Evolutionary conservation across 1,284 basidiomycete genomes (phyloP).

Genomic region (Boletus sp.): DNA sequence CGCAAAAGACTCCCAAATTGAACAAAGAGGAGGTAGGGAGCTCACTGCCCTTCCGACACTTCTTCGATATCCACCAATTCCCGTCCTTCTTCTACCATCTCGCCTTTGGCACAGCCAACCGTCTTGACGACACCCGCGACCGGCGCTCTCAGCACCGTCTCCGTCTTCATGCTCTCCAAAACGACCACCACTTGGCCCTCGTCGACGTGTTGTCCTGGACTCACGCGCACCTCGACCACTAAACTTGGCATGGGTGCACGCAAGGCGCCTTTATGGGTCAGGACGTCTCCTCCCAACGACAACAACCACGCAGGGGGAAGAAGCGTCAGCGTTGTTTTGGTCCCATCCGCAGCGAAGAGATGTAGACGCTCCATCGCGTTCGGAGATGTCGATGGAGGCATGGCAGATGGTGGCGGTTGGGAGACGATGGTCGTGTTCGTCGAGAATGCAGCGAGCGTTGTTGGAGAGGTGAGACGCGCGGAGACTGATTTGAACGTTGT

Average conservation of each 20-base stretch:
- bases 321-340: constrained; percentile 61
- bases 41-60: constrained; percentile 6
- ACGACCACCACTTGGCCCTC: constrained; percentile 82
- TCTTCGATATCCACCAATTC: constrained; percentile 73
- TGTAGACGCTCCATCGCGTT: constrained; percentile 71
- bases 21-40: background rate
- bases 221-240: constrained; percentile 84
- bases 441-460: constrained; percentile 52
- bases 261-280: constrained; percentile 57
- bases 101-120: constrained; percentile 78
- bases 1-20: background rate
- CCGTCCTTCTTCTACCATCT: constrained; percentile 87
- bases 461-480: constrained; percentile 55
- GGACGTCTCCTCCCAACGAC: constrained; percentile 60
- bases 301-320: constrained; percentile 70
- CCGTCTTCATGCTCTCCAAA: constrained; percentile 96
- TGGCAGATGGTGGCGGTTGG: constrained; percentile 56
- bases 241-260: constrained; percentile 90
- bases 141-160: constrained; percentile 81
- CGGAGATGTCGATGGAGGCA: constrained; percentile 54
- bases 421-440: constrained; percentile 69
- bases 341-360: constrained; percentile 58
- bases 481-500: constrained; percentile 54
- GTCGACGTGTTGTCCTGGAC: constrained; percentile 75
- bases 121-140: constrained; percentile 68